Percentiles rank a stretch among this genome's conserved stretches.
Conservation (phyloP, 805 yeast genomes). For the Saccharomyces eubayanus region DNA sequence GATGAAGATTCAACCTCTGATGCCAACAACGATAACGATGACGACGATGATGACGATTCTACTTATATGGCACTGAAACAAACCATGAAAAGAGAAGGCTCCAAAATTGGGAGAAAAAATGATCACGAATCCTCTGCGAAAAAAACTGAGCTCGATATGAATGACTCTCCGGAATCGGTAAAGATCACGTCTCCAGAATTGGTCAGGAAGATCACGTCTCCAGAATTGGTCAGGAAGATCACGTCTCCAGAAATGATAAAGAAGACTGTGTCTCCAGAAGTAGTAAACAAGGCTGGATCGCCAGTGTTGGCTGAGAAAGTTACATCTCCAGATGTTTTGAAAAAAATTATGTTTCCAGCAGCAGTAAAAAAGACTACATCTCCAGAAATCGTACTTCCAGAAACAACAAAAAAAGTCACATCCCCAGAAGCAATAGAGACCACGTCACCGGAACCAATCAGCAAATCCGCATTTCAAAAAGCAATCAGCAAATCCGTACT, state of each 20-base stretch:
- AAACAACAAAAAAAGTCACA: no score
- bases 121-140: neutral
- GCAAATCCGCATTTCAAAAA: neutral
- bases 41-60: conserved; percentile 13
- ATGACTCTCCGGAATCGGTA: conserved; percentile 16
- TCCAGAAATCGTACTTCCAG: no score
- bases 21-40: neutral
- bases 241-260: neutral
- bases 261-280: neutral
- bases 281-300: neutral
- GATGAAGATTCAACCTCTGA: conserved; percentile 1
- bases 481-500: neutral
- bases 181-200: conserved; percentile 10
- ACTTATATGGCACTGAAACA: conserved; percentile 19
- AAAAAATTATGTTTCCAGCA: no score
- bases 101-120: neutral
- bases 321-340: neutral
- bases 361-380: no score
- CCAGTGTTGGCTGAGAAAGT: neutral
- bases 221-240: neutral
- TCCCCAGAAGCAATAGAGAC: no score
- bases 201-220: neutral
- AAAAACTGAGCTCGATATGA: conserved; percentile 1
- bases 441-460: neutral
- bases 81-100: conserved; percentile 5